Conservation (phyloP, 805 yeast genomes). For the Saccharomycopsis amapae region DNA sequence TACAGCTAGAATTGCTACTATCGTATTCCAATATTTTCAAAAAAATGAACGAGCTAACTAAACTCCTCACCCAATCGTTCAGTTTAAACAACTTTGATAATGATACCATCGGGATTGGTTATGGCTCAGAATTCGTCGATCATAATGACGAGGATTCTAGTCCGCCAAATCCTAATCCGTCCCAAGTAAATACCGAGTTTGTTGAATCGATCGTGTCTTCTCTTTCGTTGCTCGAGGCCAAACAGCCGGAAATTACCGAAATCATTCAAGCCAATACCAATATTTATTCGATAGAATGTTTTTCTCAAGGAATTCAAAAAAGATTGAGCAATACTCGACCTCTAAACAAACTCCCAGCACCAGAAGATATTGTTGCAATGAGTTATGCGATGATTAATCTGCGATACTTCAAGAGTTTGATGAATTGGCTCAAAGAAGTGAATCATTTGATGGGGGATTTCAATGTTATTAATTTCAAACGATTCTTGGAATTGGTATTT, state of each 20-base stretch:
- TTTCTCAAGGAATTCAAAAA: conserved; percentile 40
- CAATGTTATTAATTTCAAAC: not conserved
- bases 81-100: too few relatives aligned
- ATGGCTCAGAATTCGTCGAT: too few relatives aligned
- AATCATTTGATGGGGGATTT: not conserved
- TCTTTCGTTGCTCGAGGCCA: not conserved
- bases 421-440: not conserved
- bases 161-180: not conserved
- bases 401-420: conserved; percentile 9
- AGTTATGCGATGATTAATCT: conserved; percentile 25
- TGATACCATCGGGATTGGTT: not conserved
- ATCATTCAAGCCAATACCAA: conserved; percentile 28
- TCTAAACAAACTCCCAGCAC: conserved; percentile 28
- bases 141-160: not conserved
- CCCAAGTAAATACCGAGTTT: not conserved
- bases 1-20: too few relatives aligned
- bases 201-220: not conserved
- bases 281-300: conserved; percentile 20
- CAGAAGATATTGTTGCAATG: conserved; percentile 29
- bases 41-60: too few relatives aligned
- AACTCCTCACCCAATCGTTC: too few relatives aligned
- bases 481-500: not conserved
- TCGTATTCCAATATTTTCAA: too few relatives aligned
- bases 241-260: conserved; percentile 23
- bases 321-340: conserved; percentile 44